Conservation (phyloP, 192 early-diverging fungal species). For the Kickxella alabastrina region DNA sequence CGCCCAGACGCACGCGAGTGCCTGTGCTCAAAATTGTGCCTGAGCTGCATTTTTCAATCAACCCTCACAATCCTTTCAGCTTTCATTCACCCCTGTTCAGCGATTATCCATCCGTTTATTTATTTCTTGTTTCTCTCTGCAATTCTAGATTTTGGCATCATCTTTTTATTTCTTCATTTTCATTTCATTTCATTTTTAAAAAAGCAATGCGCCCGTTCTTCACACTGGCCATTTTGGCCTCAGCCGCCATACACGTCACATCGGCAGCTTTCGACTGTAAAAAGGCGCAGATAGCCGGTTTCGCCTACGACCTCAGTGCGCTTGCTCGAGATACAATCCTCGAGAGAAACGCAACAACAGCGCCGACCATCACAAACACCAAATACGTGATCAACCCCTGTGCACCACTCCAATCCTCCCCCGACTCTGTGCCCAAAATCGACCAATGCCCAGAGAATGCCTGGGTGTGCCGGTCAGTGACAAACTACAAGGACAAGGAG, state of each 20-base stretch:
- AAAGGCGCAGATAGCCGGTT: conserved; percentile 31
- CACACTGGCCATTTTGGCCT: conserved; percentile 6
- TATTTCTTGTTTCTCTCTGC: too few relatives aligned
- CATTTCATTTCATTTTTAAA: too few relatives aligned
- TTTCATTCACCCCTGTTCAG: too few relatives aligned
- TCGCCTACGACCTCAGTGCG: conserved; percentile 37
- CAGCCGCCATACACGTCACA: background rate
- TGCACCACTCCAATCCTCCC: conserved; percentile 17
- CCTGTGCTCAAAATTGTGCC: too few relatives aligned
- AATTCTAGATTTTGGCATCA: too few relatives aligned
- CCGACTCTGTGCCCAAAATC: conserved; percentile 27
- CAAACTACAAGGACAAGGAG: conserved; percentile 44
- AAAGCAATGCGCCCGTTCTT: conserved; percentile 3
- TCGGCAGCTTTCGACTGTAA: conserved; percentile 45
- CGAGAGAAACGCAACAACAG: conserved; percentile 33
- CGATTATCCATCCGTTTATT: too few relatives aligned
- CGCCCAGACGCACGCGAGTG: too few relatives aligned
- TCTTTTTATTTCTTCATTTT: too few relatives aligned
- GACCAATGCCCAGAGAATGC: conserved; percentile 43
- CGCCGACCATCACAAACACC: conserved; percentile 38
- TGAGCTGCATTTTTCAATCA: too few relatives aligned
- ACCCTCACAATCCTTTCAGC: too few relatives aligned
- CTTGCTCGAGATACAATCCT: conserved; percentile 24
- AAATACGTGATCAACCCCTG: conserved; percentile 47
- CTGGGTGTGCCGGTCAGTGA: conserved; percentile 41